Conservation (phyloP, 2,329 filamentous ascomycete genomes). For the Colletotrichum shisoi region DNA sequence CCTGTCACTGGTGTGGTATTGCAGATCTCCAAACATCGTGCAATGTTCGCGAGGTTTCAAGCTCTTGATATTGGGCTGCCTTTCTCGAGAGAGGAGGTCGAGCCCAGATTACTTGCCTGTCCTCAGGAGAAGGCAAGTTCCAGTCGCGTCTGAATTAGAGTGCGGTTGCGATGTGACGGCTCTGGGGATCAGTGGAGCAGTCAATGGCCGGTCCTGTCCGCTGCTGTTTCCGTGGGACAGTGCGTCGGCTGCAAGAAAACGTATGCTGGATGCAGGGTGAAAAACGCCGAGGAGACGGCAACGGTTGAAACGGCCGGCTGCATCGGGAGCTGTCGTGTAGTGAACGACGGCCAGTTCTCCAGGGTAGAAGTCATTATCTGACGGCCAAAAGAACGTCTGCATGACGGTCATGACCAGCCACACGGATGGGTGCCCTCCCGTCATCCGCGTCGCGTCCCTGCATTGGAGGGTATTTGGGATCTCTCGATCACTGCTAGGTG, state of each 20-base stretch:
- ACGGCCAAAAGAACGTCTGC: neutral
- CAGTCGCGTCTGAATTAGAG: conserved; percentile 34
- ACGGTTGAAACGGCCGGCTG: conserved; percentile 12
- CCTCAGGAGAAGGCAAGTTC: conserved; percentile 29
- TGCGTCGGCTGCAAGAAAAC: conserved; percentile 30
- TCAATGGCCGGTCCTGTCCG: conserved; percentile 1
- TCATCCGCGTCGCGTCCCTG: conserved; percentile 3
- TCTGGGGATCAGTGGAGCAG: conserved; percentile 25
- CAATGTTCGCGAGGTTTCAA: conserved; percentile 30
- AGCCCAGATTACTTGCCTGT: neutral
- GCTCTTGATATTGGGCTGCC: conserved; percentile 9
- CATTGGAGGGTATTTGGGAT: neutral
- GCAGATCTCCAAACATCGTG: conserved; percentile 31
- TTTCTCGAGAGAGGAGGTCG: neutral
- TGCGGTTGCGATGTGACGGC: conserved; percentile 25
- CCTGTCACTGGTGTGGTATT: conserved; percentile 25
- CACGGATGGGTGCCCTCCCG: conserved; percentile 2
- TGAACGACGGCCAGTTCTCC: neutral
- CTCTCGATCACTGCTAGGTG: neutral
- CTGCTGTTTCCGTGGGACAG: conserved; percentile 17
- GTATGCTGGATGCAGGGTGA: conserved; percentile 30
- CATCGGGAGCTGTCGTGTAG: neutral
- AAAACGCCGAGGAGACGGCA: conserved; percentile 9
- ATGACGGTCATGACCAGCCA: conserved; percentile 4
- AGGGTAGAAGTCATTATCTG: neutral